Percentiles rank a stretch among this genome's conserved stretches.
These are phyloP conservation scores for Diatrype stigma DNA, from an alignment of 2,329 filamentous ascomycete species.

Conservation along the genomic window DNA sequence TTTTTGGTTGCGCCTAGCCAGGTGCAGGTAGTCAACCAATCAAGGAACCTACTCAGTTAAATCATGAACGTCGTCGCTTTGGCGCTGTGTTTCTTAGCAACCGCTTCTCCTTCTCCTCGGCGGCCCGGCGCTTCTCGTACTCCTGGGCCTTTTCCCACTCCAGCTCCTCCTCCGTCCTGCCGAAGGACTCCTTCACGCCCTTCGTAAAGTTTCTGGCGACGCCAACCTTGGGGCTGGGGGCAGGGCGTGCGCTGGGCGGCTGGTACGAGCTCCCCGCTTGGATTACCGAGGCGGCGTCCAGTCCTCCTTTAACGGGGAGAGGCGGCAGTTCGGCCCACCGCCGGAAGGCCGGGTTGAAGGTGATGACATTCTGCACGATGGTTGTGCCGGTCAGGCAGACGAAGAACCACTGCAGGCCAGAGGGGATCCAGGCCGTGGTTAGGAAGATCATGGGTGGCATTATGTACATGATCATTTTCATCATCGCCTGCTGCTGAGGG, in stretches of 20 bases:
- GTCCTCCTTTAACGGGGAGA: too few species aligned
- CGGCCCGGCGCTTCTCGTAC: conserved; percentile 24
- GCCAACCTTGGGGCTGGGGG: neutral
- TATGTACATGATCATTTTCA: conserved; percentile 39
- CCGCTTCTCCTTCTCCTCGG: conserved; percentile 36
- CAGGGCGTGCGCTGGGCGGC: conserved; percentile 20
- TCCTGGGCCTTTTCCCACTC: conserved; percentile 19
- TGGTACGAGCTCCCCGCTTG: conserved; percentile 25
- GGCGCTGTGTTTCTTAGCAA: too few species aligned
- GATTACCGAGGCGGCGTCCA: conserved; percentile 6
- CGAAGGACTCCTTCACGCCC: conserved; percentile 28
- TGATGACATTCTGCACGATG: conserved; percentile 30
- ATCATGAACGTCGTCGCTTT: too few species aligned
- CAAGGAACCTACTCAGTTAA: too few species aligned
- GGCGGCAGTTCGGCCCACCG: conserved; percentile 34
- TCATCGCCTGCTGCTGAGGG: conserved; percentile 30
- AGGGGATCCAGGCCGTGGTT: conserved; percentile 43
- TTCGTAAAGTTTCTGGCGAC: conserved; percentile 10
- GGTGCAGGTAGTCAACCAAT: too few species aligned
- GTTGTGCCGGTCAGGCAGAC: conserved; percentile 31
- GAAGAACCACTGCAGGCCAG: conserved; percentile 47
- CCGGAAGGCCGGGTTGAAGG: conserved; percentile 38
- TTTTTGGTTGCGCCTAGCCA: too few species aligned
- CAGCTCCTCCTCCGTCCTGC: conserved; percentile 13
- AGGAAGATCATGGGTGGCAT: conserved; percentile 41